A percentile compares a stretch with the other conserved stretches of the same genome.
phyloP scores from a whole-genome alignment of 2,329 filamentous ascomycete species.

The Curvularia spicifera region DNA sequence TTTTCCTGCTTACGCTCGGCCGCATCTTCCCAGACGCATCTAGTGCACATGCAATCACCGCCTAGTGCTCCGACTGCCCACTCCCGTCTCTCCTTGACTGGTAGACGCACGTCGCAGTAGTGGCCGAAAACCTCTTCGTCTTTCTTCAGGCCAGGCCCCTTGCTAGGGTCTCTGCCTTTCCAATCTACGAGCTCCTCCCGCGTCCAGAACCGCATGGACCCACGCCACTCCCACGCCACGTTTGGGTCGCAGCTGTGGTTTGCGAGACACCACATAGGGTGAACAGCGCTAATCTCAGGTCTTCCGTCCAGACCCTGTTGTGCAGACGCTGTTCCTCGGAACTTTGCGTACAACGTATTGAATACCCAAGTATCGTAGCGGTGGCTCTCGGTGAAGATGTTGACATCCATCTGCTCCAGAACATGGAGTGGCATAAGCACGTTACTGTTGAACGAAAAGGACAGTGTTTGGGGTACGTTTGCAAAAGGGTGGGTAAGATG shows the following conservation, averaged over 20 bases:
- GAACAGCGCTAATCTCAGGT: conserved; percentile 90
- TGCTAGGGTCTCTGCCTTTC: conserved; percentile 41
- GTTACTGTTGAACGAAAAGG: conserved; percentile 79
- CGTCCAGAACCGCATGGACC: conserved; percentile 73
- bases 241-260: conserved; percentile 98
- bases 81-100: conserved; percentile 80
- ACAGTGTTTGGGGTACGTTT: conserved; percentile 64
- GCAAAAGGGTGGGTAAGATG: conserved; percentile 28
- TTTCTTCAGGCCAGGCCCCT: conserved; percentile 68
- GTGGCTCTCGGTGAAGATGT: conserved; percentile 66
- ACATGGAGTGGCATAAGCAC: conserved; percentile 77
- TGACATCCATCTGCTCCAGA: conserved; percentile 83
- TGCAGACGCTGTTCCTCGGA: conserved; percentile 86
- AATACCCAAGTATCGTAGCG: conserved; percentile 80
- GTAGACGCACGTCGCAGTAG: conserved; percentile 85
- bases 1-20: conserved; percentile 8
- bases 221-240: conserved; percentile 92
- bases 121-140: conserved; percentile 91
- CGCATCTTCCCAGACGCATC: conserved; percentile 74
- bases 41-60: conserved; percentile 83
- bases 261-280: conserved; percentile 93
- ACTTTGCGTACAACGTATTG: conserved; percentile 92
- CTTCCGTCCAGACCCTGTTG: conserved; percentile 73
- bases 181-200: conserved; percentile 64
- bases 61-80: conserved; percentile 90